These are phyloP conservation scores for Calonectria crousiana DNA, from an alignment of 2,329 filamentous ascomycete genomes.

Conservation along the genomic window DNA sequence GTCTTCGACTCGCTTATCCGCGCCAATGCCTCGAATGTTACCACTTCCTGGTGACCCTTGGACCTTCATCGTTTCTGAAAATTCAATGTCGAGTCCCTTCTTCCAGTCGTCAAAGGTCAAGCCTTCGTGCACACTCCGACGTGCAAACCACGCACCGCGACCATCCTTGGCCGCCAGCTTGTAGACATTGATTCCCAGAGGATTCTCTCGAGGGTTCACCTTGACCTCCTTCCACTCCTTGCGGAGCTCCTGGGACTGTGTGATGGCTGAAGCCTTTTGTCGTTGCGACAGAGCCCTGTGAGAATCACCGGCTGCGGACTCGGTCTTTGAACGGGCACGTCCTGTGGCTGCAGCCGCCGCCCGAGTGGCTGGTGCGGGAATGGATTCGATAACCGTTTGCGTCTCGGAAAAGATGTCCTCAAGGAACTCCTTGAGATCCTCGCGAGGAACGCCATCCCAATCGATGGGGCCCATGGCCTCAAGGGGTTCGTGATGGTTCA, in stretches of 20 bases:
- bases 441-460: slow-evolving; percentile 60
- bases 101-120: slow-evolving; percentile 84
- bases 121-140: slow-evolving; percentile 84
- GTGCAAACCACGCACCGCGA: slow-evolving; percentile 89
- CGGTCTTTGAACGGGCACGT: slow-evolving; percentile 67
- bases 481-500: slow-evolving; percentile 69
- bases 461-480: slow-evolving; percentile 67
- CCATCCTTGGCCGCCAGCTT: slow-evolving; percentile 85
- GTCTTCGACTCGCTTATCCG: slow-evolving; percentile 79
- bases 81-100: slow-evolving; percentile 81
- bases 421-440: slow-evolving; percentile 67
- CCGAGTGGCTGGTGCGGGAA: slow-evolving; percentile 64
- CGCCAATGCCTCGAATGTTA: slow-evolving; percentile 87
- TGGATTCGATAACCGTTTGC: slow-evolving; percentile 80
- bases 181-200: slow-evolving; percentile 81
- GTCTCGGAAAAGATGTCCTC: slow-evolving; percentile 73
- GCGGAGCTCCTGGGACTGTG: slow-evolving; percentile 67
- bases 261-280: slow-evolving; percentile 61
- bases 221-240: slow-evolving; percentile 92
- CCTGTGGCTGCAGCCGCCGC: slow-evolving; percentile 56
- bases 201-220: slow-evolving; percentile 78
- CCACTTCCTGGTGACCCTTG: slow-evolving; percentile 78
- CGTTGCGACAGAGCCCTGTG: slow-evolving; percentile 58
- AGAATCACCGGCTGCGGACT: slow-evolving; percentile 66
- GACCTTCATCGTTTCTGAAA: slow-evolving; percentile 80